Conservation (phyloP, 2,329 filamentous ascomycete genomes). For the Purpureocillium lavendulum region DNA sequence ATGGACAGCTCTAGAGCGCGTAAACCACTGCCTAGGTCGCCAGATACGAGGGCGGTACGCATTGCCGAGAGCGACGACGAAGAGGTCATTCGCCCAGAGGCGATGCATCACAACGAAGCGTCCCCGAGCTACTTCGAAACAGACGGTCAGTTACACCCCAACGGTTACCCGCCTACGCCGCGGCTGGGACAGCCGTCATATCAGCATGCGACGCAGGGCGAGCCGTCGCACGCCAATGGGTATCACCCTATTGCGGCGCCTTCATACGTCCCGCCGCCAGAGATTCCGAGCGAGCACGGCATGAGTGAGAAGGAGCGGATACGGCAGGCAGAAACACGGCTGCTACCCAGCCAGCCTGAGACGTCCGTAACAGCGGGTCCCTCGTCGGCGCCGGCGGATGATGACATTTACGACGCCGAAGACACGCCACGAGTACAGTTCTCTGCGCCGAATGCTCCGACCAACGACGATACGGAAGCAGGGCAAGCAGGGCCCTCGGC, state of each 20-base stretch:
- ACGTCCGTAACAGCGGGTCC: conserved; percentile 34
- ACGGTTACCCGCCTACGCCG: conserved; percentile 17
- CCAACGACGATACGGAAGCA: conserved; percentile 7
- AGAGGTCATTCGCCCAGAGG: conserved; percentile 15
- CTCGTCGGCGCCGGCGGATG: conserved; percentile 30
- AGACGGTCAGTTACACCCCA: conserved; percentile 18
- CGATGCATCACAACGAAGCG: conserved; percentile 2
- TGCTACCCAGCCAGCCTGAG: conserved; percentile 71
- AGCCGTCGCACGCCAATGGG: conserved; percentile 7
- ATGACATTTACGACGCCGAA: conserved; percentile 43
- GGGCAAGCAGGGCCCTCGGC: conserved; percentile 29
- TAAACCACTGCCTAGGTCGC: conserved; percentile 15
- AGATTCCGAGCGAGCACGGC: conserved; percentile 48
- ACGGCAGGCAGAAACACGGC: conserved; percentile 64
- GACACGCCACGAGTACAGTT: conserved; percentile 21
- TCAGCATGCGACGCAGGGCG: too few relatives aligned
- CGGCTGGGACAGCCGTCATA: conserved; percentile 4
- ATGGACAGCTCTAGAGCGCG: conserved; percentile 54
- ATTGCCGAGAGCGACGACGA: conserved; percentile 23
- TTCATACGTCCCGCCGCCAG: conserved; percentile 51
- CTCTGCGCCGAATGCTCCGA: conserved; percentile 7
- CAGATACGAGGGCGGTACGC: conserved; percentile 16
- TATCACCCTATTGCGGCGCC: conserved; percentile 23
- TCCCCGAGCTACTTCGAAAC: conserved; percentile 15
- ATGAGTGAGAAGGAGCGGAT: conserved; percentile 78